Evolutionary conservation across 2,329 filamentous ascomycete genomes (phyloP).

Genomic region (Colletotrichum chrysophilum): DNA sequence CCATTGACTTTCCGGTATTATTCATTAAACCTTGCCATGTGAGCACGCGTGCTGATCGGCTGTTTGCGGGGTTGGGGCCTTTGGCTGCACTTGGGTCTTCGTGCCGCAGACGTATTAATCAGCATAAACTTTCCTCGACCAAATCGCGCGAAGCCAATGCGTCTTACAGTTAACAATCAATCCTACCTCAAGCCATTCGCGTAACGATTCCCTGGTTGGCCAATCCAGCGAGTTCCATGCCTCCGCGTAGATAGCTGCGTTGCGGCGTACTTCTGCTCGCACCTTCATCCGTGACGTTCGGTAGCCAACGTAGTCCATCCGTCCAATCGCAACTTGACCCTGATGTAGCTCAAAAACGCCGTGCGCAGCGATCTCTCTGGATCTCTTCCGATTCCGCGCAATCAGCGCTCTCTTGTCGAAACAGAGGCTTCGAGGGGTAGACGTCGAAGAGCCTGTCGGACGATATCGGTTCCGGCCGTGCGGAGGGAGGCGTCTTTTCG

Average conservation of each 20-base stretch:
- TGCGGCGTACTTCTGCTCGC: neutral
- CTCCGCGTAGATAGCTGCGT: neutral
- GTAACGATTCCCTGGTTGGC: neutral
- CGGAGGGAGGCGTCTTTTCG: neutral
- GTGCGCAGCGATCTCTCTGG: neutral
- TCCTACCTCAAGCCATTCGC: neutral
- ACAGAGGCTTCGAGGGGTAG: neutral
- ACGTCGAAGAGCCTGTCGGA: neutral
- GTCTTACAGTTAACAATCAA: neutral
- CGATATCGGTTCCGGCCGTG: neutral
- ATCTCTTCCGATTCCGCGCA: neutral
- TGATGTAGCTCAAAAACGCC: neutral
- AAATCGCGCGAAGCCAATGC: neutral
- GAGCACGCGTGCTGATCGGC: too few species aligned
- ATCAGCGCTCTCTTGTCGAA: neutral
- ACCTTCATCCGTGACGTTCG: neutral
- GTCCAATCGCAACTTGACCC: neutral
- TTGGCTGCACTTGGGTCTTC: too few species aligned
- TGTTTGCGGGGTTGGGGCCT: too few species aligned
- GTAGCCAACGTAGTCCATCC: neutral
- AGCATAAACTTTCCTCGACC: neutral
- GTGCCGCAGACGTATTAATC: too few species aligned
- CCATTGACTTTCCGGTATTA: too few species aligned
- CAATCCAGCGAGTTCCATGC: neutral
- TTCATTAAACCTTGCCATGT: too few species aligned